These are phyloP conservation scores for Anisodus acutangulus DNA, from an alignment of 257 asterid species.

Conservation along the genomic window DNA sequence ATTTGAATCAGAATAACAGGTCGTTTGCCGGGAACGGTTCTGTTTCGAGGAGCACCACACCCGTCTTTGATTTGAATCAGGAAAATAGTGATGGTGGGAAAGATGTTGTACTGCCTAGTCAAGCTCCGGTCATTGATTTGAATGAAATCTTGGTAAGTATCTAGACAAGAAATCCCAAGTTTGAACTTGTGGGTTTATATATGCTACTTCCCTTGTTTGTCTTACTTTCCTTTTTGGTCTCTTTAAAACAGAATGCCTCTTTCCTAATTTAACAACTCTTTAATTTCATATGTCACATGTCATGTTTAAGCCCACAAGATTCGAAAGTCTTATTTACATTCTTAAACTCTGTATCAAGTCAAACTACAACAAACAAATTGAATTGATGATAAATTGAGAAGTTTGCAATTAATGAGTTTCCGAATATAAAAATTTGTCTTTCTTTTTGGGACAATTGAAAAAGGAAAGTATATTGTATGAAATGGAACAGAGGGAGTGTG, in stretches of 20 bases:
- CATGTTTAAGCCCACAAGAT: no score
- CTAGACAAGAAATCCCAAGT: constrained; percentile 21
- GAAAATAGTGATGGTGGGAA: constrained; percentile 45
- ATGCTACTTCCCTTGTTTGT: background rate
- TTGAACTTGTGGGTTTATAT: background rate
- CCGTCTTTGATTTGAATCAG: constrained; percentile 62
- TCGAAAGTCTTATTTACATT: no score
- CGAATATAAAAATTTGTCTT: no score
- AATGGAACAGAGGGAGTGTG: background rate
- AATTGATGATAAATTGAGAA: no score
- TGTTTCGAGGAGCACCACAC: constrained; percentile 30
- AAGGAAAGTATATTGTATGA: background rate
- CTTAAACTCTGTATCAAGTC: no score
- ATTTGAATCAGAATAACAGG: constrained; percentile 51
- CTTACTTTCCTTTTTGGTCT: no score
- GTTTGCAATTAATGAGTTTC: no score
- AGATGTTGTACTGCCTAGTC: constrained; percentile 52
- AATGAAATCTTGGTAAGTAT: constrained; percentile 77
- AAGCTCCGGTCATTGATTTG: constrained; percentile 79
- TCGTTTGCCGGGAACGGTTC: constrained; percentile 43
- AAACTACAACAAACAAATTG: no score
- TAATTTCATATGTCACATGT: no score
- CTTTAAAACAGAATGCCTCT: no score
- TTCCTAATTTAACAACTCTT: no score
- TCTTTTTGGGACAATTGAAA: no score